Base-by-base conservation (phyloP, 257 asterid species). In the Solanum infundibuliforme region DNA sequence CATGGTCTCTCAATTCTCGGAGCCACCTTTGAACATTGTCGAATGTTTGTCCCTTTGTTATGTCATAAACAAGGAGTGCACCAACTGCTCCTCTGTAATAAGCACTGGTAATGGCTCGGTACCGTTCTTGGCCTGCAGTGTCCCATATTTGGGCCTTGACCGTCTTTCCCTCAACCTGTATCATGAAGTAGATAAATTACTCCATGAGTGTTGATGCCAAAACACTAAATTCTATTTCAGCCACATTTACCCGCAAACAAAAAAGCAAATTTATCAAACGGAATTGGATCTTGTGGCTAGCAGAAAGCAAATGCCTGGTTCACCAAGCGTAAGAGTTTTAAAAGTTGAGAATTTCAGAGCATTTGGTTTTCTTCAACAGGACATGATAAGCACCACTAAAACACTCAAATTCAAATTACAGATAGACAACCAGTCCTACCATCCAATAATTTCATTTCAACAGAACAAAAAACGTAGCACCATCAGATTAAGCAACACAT, bases 61-160 rank as follows among this genome's bases (percentile, higher is more conserved):
- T 86, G 88, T 86, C 88, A 41, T 86, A 86, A 21, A 86, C 88
- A 86, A 86, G 88, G 46, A 86, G 88, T 32, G 88, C 88, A 32
- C 88, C 88, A 41, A 86, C 88, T 1, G 88, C 88, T 46, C 88
- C 88, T 86, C 88, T 46, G 88, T 86, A 86, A 58, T 86, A 86
- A 86, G 88, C 88, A 86, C 88, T 86, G 12, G 88, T 86, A 71
- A 86, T 86, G 41, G 88, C 88, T 72, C 88, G 68, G 84, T 86
- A 86, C 58, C 88, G 55, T 86, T 86, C 88, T 77, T 86, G 88
- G 72, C 88, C 88, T 39, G 88, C 88, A 72, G 88, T 86, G 73
- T 86, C 88, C 88, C 88, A 86, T 69, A 86, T 86, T 69, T 86
- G 88, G 73, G 88, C 88, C 72, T 86, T 86, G 48, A 86, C 88